Evolutionary conservation across 352 stramenopile species (phyloP).

Genomic region (Phytophthora hibernalis): DNA sequence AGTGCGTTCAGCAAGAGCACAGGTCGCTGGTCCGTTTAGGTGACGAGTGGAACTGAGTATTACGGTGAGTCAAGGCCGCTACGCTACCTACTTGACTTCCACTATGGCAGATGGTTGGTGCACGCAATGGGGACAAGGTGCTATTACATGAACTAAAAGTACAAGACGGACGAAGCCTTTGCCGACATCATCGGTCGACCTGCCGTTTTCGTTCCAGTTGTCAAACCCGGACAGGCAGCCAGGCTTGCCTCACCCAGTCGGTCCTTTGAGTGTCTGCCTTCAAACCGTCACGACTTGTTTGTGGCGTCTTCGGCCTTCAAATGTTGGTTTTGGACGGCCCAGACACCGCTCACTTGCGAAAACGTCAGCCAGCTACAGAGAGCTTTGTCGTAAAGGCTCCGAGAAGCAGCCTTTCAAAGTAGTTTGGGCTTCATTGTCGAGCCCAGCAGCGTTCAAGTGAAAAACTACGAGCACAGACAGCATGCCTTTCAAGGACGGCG

Average conservation of each 20-base stretch:
- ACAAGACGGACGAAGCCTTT: conserved; percentile 10
- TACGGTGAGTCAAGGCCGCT: conserved; percentile 16
- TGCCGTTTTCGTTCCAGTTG: conserved; percentile 37
- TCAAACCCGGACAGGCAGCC: conserved; percentile 9
- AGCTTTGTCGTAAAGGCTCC: neutral
- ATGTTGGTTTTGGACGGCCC: conserved; percentile 15
- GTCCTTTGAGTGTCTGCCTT: conserved; percentile 6
- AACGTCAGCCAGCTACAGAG: conserved; percentile 7
- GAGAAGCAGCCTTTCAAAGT: conserved; percentile 2
- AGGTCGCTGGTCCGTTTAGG: conserved; percentile 15
- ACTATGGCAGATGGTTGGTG: conserved; percentile 15
- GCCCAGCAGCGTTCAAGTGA: neutral
- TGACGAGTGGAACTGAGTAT: conserved; percentile 17
- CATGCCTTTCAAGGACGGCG: conserved; percentile 34
- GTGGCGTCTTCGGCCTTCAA: neutral
- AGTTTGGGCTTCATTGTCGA: conserved; percentile 21
- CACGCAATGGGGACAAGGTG: neutral
- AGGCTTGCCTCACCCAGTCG: conserved; percentile 1
- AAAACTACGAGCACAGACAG: conserved; percentile 22
- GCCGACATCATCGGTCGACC: conserved; percentile 18
- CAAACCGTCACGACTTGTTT: conserved; percentile 20
- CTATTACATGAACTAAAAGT: neutral
- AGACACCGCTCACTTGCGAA: conserved; percentile 29
- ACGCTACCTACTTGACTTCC: conserved; percentile 28
- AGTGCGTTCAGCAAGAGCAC: conserved; percentile 15